Evolutionary conservation across 2,329 filamentous ascomycete species (phyloP).

Genomic region (Fusarium sp.): DNA sequence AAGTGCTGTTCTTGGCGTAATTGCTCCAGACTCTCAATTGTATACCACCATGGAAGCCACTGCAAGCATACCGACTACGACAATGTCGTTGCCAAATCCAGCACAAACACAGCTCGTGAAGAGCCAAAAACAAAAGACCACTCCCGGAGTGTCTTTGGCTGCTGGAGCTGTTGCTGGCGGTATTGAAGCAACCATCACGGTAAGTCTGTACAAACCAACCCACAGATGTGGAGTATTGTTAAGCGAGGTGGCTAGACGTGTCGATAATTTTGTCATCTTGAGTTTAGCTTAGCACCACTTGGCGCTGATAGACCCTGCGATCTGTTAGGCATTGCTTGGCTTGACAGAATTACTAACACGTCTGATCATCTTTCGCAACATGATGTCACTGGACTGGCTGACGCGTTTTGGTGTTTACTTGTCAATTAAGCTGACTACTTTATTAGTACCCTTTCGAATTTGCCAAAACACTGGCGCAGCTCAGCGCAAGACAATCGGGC

Average conservation of each 20-base stretch:
- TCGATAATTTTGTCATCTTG: no score
- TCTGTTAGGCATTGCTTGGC: no score
- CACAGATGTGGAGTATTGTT: no score
- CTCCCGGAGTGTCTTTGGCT: constrained; percentile 62
- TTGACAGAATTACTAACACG: no score
- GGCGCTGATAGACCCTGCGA: no score
- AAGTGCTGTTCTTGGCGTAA: no score
- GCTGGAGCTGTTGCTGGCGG: constrained; percentile 67
- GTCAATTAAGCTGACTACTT: background rate
- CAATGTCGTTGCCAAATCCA: background rate
- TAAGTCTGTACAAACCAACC: constrained; percentile 36
- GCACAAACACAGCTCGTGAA: background rate
- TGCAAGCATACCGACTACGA: no score
- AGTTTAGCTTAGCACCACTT: no score
- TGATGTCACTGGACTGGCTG: rapidly evolving
- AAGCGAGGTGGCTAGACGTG: no score
- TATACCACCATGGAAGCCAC: no score
- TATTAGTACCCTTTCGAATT: constrained; percentile 77
- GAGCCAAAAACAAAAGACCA: constrained; percentile 37
- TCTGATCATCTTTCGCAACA: rapidly evolving
- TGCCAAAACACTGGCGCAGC: constrained; percentile 75
- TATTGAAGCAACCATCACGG: constrained; percentile 66
- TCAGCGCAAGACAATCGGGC: constrained; percentile 52
- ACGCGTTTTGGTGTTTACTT: no score
- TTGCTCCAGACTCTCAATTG: no score